Base-by-base conservation (phyloP, 164 flowering plant species). In the Vitis rotundifolia region DNA sequence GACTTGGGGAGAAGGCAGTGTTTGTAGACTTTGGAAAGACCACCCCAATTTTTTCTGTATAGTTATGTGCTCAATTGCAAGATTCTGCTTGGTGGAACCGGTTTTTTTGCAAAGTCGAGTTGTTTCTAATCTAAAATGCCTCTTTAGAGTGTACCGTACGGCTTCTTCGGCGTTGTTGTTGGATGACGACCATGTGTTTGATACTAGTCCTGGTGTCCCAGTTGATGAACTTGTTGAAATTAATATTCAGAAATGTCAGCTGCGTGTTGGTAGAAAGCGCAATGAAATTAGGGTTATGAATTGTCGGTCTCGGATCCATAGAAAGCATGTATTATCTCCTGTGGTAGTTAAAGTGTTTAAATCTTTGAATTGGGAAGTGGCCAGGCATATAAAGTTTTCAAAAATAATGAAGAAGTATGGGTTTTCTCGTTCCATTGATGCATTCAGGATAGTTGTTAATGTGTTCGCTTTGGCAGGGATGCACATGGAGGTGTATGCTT, bases 381-480 rank as follows among this genome's bases (percentile, higher is more conserved):
- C 80, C 9, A 69, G 79, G 71, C 54, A 74, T 56, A 50, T 75
- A 8, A 59, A 73, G 15, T 88, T 88, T 70, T 57, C 67, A 1
- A 73, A 31, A 48, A 78, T 78, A 11, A 78, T 76, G n/a, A 59
- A 63, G 8, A 70, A 63, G 61, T 71, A 79, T 77, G 89, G 85
- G 2, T 76, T 83, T 59, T 14, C 67, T 70, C 80, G 76, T 70
- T 79, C 90, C 8, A 63, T 86, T 2, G n/a, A 71, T 48, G 79
- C 78, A 6, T 84, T 71, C 77, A 79, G 75, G 56, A 68, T 78
- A 67, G 66, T 82, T 3, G 71, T 84, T 64, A 79, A 84, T 77
- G 68, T 78, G 5, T 87, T 87, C 63, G 82, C 91, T 0, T 67
- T 63, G 22, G 91, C 81, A 5, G 77, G 76, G 14, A 82, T 80